phyloP scores from a whole-genome alignment of 2,329 filamentous ascomycete species.

The Sporothrix pseudoabietina region DNA sequence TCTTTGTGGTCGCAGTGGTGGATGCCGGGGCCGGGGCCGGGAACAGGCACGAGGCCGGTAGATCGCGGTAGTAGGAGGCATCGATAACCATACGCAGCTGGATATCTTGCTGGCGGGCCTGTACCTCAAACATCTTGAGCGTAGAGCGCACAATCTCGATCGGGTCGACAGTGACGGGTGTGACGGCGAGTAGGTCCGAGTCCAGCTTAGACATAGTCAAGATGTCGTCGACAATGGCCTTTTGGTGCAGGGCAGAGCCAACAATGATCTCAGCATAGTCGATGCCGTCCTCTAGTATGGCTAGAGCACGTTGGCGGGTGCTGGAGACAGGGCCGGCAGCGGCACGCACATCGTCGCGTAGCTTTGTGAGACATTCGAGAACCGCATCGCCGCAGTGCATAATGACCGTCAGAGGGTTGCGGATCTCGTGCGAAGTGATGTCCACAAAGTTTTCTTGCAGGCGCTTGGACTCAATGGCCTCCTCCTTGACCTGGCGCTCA shows the following conservation, averaged over 20 bases:
- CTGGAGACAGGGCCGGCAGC: constrained; percentile 29
- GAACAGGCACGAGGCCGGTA: constrained; percentile 15
- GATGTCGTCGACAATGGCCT: constrained; percentile 75
- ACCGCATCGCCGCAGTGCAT: constrained; percentile 75
- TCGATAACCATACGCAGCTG: constrained; percentile 66
- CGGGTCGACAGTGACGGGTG: constrained; percentile 69
- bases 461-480: constrained; percentile 61
- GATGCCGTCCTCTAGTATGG: constrained; percentile 61
- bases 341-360: constrained; percentile 42
- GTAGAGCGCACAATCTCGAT: constrained; percentile 66
- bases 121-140: constrained; percentile 77
- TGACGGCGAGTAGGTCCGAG: constrained; percentile 71
- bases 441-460: constrained; percentile 83
- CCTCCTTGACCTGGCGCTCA: constrained; percentile 54
- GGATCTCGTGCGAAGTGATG: constrained; percentile 72
- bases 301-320: constrained; percentile 39
- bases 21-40: not conserved
- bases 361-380: constrained; percentile 51
- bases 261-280: constrained; percentile 78
- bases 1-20: constrained; percentile 33
- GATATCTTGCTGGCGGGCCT: constrained; percentile 70
- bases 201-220: constrained; percentile 75
- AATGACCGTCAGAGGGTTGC: constrained; percentile 73
- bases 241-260: constrained; percentile 77
- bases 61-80: constrained; percentile 53